A percentile compares a stretch with the other conserved stretches of the same genome.
Conservation (phyloP, 2,329 filamentous ascomycete species). For the Remersonia thermophila region DNA sequence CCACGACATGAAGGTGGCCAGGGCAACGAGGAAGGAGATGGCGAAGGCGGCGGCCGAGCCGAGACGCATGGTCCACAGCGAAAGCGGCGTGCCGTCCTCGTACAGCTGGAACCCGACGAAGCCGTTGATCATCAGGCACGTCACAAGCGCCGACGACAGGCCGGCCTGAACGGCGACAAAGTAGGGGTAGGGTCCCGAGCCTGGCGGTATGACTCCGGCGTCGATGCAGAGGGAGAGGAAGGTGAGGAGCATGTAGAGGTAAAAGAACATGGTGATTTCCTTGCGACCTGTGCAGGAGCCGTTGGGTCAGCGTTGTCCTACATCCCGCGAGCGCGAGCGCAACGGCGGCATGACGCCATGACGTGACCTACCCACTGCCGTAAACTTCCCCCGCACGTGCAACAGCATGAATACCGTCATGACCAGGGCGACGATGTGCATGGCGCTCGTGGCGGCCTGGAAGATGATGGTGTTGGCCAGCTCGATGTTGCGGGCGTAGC, state of each 20-base stretch:
- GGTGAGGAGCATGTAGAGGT: constrained; percentile 84
- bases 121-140: constrained; percentile 86
- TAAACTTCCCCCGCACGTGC: constrained; percentile 95
- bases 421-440: constrained; percentile 78
- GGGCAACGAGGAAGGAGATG: constrained; percentile 73
- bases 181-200: constrained; percentile 71
- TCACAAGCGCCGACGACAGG: constrained; percentile 72
- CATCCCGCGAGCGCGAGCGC: no score
- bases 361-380: constrained; percentile 60
- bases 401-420: constrained; percentile 98
- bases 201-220: constrained; percentile 79
- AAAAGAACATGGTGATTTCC: constrained; percentile 83
- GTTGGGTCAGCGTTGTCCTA: constrained; percentile 4
- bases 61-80: constrained; percentile 80
- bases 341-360: no score
- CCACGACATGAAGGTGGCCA: constrained; percentile 89
- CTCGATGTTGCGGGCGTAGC: constrained; percentile 91
- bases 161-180: constrained; percentile 83
- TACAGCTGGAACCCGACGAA: constrained; percentile 98
- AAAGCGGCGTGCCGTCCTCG: constrained; percentile 87
- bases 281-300: constrained; percentile 37
- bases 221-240: constrained; percentile 83
- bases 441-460: constrained; percentile 77
- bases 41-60: constrained; percentile 71
- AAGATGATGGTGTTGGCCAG: constrained; percentile 98